Evolutionary conservation across 1,139 yeast genomes (phyloP), one percentile per base, ranked within the genome.

Genomic region (Zhuliangozyma blackwelliae): DNA sequence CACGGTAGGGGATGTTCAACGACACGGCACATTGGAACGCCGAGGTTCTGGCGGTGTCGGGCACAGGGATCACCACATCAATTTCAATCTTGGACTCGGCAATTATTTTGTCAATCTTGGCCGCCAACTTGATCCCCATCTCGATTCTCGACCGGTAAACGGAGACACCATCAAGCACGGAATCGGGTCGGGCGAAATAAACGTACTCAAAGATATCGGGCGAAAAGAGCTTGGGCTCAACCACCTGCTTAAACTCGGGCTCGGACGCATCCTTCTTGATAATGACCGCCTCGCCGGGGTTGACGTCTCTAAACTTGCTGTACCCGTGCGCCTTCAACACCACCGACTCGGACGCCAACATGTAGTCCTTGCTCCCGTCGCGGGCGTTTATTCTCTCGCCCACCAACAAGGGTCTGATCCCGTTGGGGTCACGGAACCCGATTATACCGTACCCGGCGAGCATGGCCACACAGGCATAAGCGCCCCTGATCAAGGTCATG

Each of bases 171-270:
- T 92, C 99, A 52, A 90, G 67, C 29, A 92, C 95, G 32, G 96
- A 84, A 60, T 92, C 99, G 0, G 97, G 97, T 59, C 99, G 80
- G 23, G 98, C 97, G 67, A 92, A 92, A 65, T 92, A 92, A 33
- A 92, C 99, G 57, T 89, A 94, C 65, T 92, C 99, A 53, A 92
- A 92, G 49, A 92, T 82, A 65, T 94, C 98, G 3, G 99, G 99
- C 8, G 96, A 81, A 61, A 89, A 90, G 2, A 82, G 61, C 55
- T 74, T 70, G 43, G 82, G 77, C 43, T 85, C 81, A n/a, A 82
- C 92, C 38, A 90, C 88, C 65, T 92, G 98, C 49, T 78, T 79
- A 59, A 87, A 81, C 55, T 87, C 92, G 7, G 96, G 96, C 45
- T 62, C 61, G 12, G 61, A 57, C 32, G 79, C 66, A 46, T 73